phyloP scores from a whole-genome alignment of 495 filamentous ascomycete species.

The Podospora tetraspora region DNA sequence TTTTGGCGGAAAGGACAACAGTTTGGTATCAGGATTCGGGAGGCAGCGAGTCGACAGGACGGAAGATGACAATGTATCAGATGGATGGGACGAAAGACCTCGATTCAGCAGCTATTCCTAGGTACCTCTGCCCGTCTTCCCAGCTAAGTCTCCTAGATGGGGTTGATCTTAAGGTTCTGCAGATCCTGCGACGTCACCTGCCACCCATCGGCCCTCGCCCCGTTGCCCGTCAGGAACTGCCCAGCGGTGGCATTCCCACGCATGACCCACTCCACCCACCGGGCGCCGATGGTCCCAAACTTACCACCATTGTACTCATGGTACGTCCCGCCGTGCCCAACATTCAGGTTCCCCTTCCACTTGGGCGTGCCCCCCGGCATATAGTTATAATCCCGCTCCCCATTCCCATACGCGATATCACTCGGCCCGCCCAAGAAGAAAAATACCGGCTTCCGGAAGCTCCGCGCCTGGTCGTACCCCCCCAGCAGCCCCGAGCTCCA shows the following conservation, averaged over 20 bases:
- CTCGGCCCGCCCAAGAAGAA: constrained; percentile 26
- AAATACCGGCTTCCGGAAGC: constrained; percentile 23
- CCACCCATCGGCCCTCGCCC: constrained; percentile 2
- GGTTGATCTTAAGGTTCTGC: neutral
- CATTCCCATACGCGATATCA: constrained; percentile 32
- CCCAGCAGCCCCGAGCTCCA: constrained; percentile 23
- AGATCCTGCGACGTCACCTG: constrained; percentile 5
- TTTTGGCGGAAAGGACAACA: no score
- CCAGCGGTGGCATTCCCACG: neutral
- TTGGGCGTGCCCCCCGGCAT: neutral
- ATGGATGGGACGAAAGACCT: no score
- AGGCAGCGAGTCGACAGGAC: no score
- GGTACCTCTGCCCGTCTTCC: no score
- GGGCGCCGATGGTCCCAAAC: constrained; percentile 1
- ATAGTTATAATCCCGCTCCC: neutral
- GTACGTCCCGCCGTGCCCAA: neutral
- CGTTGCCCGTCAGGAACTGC: constrained; percentile 1
- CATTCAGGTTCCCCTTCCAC: constrained; percentile 2
- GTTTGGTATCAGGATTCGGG: no score
- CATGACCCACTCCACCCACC: constrained; percentile 4
- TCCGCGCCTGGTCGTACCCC: constrained; percentile 10
- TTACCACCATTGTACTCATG: constrained; percentile 2
- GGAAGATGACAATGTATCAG: no score
- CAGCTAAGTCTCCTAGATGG: no score
- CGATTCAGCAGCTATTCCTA: no score